Evolutionary conservation across 2,329 filamentous ascomycete species (phyloP).

Genomic region (Colletotrichum sp.): DNA sequence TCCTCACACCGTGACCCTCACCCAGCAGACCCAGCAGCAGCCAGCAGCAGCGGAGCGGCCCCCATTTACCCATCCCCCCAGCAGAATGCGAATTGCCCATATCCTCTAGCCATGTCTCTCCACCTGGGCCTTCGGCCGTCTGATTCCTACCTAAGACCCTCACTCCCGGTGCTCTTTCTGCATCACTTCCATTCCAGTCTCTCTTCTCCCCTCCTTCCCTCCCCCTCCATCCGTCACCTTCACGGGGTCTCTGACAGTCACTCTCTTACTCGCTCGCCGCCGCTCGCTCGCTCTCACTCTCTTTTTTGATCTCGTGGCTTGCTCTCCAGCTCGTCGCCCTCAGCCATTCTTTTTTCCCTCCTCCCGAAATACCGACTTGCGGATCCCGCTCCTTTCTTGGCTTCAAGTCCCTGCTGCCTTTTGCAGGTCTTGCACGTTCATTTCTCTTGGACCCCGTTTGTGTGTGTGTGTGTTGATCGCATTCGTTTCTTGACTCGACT

Average conservation of each 20-base stretch:
- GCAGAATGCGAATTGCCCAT: constrained; percentile 17
- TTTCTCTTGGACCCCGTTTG: constrained; percentile 11
- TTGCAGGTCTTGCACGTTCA: constrained; percentile 7
- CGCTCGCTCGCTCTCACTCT: not conserved
- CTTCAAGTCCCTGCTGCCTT: not conserved
- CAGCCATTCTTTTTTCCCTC: constrained; percentile 15
- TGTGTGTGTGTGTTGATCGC: constrained; percentile 24
- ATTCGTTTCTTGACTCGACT: constrained; percentile 16
- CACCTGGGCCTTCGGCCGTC: not conserved
- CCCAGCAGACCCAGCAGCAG: not conserved
- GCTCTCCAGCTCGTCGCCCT: constrained; percentile 4
- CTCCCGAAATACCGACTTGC: not conserved
- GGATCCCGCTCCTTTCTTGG: constrained; percentile 17
- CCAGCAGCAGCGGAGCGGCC: not conserved
- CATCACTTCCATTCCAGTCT: constrained; percentile 19
- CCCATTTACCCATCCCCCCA: not conserved
- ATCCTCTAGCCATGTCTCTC: constrained; percentile 19
- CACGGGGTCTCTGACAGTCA: constrained; percentile 14
- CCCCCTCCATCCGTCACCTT: constrained; percentile 19
- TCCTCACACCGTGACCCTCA: not conserved
- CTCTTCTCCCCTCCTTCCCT: constrained; percentile 15
- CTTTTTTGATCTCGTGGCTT: not conserved
- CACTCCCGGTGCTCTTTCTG: constrained; percentile 5
- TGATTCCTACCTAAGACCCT: not conserved
- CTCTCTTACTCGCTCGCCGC: constrained; percentile 1